phyloP scores from a whole-genome alignment of 2,329 filamentous ascomycete genomes.

The Verticillium nonalfalfae region DNA sequence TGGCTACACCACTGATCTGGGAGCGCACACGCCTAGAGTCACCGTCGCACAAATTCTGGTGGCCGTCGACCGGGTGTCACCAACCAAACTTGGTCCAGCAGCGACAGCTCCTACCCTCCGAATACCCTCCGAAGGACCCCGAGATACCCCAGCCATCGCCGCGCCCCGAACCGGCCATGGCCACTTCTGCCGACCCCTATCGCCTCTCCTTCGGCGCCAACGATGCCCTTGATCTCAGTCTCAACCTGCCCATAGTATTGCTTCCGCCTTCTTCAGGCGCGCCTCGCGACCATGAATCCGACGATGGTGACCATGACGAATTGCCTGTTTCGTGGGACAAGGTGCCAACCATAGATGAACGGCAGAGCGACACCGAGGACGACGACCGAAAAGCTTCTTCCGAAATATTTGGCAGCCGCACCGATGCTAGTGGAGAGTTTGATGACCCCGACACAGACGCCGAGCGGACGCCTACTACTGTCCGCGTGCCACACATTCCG shows the following conservation, averaged over 20 bases:
- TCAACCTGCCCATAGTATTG: conserved; percentile 11
- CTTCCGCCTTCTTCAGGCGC: conserved; percentile 7
- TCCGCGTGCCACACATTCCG: conserved; percentile 7
- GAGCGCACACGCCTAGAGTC: neutral
- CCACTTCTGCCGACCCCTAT: conserved; percentile 9
- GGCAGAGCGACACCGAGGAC: neutral
- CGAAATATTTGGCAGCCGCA: neutral
- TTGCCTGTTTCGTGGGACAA: neutral
- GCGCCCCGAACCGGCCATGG: conserved; percentile 7
- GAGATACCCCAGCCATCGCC: neutral
- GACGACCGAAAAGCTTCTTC: conserved; percentile 1
- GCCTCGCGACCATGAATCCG: neutral
- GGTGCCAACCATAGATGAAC: neutral
- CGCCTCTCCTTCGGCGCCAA: conserved; percentile 12
- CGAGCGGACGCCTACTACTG: conserved; percentile 10
- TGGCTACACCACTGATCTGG: neutral
- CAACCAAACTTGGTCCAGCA: neutral
- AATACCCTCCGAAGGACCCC: too few relatives aligned
- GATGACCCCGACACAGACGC: conserved; percentile 1
- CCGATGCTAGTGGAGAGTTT: neutral
- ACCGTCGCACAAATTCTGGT: neutral
- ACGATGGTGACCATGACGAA: conserved; percentile 4
- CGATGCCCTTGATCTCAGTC: conserved; percentile 8
- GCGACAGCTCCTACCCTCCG: neutral
- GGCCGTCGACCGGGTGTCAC: neutral